Base-by-base conservation (phyloP, 805 yeast genomes). In the Pichia scutulata region DNA sequence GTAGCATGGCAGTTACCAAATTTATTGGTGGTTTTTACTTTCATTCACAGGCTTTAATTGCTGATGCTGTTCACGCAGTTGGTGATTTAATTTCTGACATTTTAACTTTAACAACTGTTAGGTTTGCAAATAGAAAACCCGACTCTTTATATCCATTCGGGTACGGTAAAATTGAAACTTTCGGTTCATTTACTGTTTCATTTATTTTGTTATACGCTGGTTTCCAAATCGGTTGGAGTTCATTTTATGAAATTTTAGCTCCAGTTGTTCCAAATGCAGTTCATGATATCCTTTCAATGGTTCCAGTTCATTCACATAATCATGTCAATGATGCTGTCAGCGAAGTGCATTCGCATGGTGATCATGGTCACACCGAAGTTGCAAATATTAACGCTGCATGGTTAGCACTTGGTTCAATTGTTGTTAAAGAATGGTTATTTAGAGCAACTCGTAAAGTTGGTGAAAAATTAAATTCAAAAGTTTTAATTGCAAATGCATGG, bases 401-500 rank as follows among this genome's bases (percentile, higher is more conserved):
- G 95, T 75, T 93, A 43, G 99, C 99, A 0, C 81, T 85, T 51
- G 97, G 82, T 1, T 88, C 97, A 1, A 88, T 93, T 52, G 78
- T 75, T 4, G 77, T 89, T 40, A 93, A 93, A 63, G 99, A 93
- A 66, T 80, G 95, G 78, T 79, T 93, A 41, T 93, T 80, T 68
- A 80, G 80, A 52, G 86, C 88, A 13, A 93, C 99, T 0, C 76
- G 83, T 68, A 80, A 81, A 53, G 81, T 93, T 22, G 99, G 97
- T 1, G 72, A 74, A 45, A 72, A 77, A 53, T 77, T 88, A 26
- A 86, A 87, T 62, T 89, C 97, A 0, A 88, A 89, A 55, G 98
- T 93, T 4, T 74, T 93, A 44, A 81, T 88, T 46, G 99, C 99
- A 4, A 93, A 93, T 63, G 99, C 99, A 3, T 93, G 99, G 98